Conservation (phyloP, 2,329 filamentous ascomycete species). For the Cytospora chrysosperma region DNA sequence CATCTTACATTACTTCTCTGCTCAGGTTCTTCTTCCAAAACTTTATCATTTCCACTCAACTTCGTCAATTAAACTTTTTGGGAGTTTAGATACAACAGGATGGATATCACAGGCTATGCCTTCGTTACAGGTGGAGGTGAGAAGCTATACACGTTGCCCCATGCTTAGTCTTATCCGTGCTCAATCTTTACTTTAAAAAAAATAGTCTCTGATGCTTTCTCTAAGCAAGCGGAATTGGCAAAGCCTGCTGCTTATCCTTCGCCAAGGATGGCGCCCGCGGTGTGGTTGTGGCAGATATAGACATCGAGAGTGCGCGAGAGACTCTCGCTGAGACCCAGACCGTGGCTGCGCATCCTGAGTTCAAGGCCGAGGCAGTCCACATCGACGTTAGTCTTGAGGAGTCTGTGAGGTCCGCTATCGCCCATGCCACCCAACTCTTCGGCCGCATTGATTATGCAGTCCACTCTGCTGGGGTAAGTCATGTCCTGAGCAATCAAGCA, state of each 20-base stretch:
- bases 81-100: constrained; percentile 22
- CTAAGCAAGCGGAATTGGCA: constrained; percentile 11
- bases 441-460: constrained; percentile 16
- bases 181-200: neutral
- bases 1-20: neutral
- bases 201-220: neutral
- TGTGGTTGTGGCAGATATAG: constrained; percentile 14
- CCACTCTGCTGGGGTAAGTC: constrained; percentile 18
- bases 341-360: neutral
- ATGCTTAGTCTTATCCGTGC: neutral
- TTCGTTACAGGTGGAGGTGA: constrained; percentile 18
- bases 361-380: neutral
- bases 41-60: neutral
- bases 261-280: constrained; percentile 1
- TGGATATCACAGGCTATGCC: constrained; percentile 7
- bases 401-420: constrained; percentile 1
- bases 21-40: neutral
- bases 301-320: constrained; percentile 1
- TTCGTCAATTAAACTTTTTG: neutral
- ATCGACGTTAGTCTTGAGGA: constrained; percentile 6
- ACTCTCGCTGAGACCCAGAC: neutral
- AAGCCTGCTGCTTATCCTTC: constrained; percentile 9
- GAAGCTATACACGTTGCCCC: neutral
- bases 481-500: neutral
- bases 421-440: neutral